These are phyloP conservation scores for Clonostachys byssicola DNA, from an alignment of 2,329 filamentous ascomycete species.

Conservation along the genomic window DNA sequence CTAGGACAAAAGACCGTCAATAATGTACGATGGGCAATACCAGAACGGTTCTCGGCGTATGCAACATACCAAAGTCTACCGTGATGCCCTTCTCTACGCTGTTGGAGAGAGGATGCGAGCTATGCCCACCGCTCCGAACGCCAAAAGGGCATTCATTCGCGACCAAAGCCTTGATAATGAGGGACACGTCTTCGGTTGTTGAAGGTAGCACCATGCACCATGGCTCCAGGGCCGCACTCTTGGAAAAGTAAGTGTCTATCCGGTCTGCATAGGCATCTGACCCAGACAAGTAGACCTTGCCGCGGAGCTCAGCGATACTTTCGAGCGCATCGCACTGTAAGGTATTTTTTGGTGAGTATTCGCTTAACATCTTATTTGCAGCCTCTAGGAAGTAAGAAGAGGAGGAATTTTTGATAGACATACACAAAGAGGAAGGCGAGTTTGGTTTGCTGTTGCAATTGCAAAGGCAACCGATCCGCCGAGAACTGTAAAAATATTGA, in stretches of 20 bases:
- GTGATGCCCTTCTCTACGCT: slow-evolving; percentile 28
- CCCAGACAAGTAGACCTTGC: slow-evolving; percentile 19
- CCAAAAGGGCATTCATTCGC: slow-evolving; percentile 25
- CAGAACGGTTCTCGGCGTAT: neutral
- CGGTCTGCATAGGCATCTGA: slow-evolving; percentile 18
- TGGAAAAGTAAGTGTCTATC: slow-evolving; percentile 27
- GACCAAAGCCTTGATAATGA: slow-evolving; percentile 10
- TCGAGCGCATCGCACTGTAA: slow-evolving; percentile 17
- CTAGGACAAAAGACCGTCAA: slow-evolving; percentile 1
- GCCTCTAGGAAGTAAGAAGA: too few species aligned
- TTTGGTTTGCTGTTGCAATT: too few species aligned
- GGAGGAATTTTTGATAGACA: too few species aligned
- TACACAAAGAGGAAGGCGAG: too few species aligned
- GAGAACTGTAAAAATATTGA: too few species aligned
- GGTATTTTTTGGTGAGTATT: neutral
- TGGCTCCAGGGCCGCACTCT: slow-evolving; percentile 23
- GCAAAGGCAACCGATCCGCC: too few species aligned
- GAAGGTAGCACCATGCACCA: slow-evolving; percentile 28
- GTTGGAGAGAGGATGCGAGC: slow-evolving; percentile 22
- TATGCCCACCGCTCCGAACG: slow-evolving; percentile 31
- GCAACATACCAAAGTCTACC: slow-evolving; percentile 22
- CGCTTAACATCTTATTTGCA: too few species aligned
- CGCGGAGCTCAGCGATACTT: slow-evolving; percentile 11
- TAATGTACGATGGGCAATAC: neutral
- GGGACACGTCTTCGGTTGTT: slow-evolving; percentile 26